These are phyloP conservation scores for Lachancea meyersii DNA, from an alignment of 805 yeast species.

Conservation along the genomic window DNA sequence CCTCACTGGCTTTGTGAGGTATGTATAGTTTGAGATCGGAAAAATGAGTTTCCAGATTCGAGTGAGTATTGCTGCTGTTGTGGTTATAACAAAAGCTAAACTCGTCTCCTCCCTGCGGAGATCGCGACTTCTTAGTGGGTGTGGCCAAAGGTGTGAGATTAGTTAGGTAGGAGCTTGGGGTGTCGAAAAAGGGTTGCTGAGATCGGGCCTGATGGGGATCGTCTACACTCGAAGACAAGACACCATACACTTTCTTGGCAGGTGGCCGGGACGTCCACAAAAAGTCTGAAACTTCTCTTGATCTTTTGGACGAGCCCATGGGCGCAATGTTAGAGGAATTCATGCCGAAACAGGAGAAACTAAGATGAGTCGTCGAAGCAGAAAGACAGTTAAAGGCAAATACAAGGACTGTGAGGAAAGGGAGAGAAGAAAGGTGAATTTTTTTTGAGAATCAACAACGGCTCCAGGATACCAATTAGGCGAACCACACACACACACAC, in stretches of 20 bases:
- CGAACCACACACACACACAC: too few relatives aligned
- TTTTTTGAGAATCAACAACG: too few relatives aligned
- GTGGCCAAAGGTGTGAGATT: conserved; percentile 5
- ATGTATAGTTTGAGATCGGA: conserved; percentile 7
- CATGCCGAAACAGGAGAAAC: background rate
- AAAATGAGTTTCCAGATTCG: conserved; percentile 5
- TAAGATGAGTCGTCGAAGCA: background rate
- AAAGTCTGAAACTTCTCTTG: conserved; percentile 15
- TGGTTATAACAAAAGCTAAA: background rate
- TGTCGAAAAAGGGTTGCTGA: background rate
- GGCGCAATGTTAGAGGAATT: background rate
- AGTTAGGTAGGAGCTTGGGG: background rate
- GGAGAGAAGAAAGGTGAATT: background rate
- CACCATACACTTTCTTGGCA: background rate
- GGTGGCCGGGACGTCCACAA: background rate
- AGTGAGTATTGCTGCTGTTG: background rate
- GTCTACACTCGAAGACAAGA: background rate
- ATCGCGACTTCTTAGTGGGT: conserved; percentile 2
- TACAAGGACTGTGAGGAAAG: background rate
- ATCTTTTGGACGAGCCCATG: conserved; percentile 16
- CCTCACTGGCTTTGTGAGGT: background rate
- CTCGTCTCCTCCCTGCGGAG: background rate
- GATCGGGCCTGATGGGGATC: background rate
- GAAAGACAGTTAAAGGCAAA: conserved; percentile 4
- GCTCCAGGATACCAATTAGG: too few relatives aligned